These are phyloP conservation scores for Sordariomycetes sp. DNA, from an alignment of 2,329 filamentous ascomycete species.

Conservation along the genomic window DNA sequence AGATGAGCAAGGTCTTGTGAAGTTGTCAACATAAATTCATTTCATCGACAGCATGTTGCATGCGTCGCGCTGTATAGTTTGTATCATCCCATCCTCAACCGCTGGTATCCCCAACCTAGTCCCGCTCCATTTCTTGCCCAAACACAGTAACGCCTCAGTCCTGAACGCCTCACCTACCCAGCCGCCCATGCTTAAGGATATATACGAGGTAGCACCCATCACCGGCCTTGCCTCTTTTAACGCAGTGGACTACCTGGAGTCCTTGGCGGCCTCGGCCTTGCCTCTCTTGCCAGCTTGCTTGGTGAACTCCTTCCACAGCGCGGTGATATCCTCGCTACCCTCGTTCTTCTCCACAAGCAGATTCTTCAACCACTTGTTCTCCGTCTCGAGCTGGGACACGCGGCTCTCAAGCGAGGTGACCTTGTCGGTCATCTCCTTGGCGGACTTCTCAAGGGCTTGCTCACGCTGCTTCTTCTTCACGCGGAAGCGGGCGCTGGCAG, in stretches of 20 bases:
- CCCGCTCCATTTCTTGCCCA: too few relatives aligned
- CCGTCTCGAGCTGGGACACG: slow-evolving; percentile 69
- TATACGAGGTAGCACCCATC: not conserved
- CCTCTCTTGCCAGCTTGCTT: slow-evolving; percentile 22
- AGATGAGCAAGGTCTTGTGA: too few relatives aligned
- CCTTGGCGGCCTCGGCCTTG: slow-evolving; percentile 9
- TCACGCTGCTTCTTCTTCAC: slow-evolving; percentile 96
- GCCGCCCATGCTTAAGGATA: not conserved
- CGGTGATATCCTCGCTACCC: slow-evolving; percentile 41
- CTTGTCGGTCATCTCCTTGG: slow-evolving; percentile 78
- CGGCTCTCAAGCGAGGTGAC: slow-evolving; percentile 63
- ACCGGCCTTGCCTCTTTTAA: not conserved
- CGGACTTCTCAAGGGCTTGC: slow-evolving; percentile 70
- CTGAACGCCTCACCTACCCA: not conserved
- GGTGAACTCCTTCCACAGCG: slow-evolving; percentile 41
- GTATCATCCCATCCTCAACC: too few relatives aligned
- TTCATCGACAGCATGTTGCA: too few relatives aligned
- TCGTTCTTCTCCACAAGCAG: slow-evolving; percentile 76
- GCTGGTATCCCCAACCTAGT: too few relatives aligned
- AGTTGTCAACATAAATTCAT: too few relatives aligned
- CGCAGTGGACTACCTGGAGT: slow-evolving; percentile 8
- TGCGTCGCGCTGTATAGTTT: too few relatives aligned
- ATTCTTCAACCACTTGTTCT: slow-evolving; percentile 76
- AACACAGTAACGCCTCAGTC: not conserved
- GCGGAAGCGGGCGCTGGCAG: slow-evolving; percentile 79